Evolutionary conservation across 352 stramenopile genomes (phyloP), one percentile per base, ranked within the genome.

Genomic region (Phytophthora nicotianae): DNA sequence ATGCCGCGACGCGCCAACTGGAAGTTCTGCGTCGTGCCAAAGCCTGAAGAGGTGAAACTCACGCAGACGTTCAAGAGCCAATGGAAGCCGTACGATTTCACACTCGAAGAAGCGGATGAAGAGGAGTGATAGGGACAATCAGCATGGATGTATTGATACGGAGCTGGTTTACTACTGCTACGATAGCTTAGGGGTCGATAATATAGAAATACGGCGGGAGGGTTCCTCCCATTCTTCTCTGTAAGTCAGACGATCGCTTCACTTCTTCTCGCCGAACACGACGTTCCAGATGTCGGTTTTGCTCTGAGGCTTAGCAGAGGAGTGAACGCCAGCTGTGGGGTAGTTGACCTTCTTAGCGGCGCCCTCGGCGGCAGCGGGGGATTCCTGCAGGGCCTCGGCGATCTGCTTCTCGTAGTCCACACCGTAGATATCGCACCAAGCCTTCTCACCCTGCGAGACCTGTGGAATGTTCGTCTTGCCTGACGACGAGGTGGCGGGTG

Each of bases 1-100:
- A 72, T 87, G 61, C 86, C 86, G 3, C 78, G 81, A 2, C 78
- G 83, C 3, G 72, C 81, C 24, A 91, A 94, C 60, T 94, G 86
- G 86, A 92, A 93, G 72, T 89, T 83, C 55, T 94, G 86, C 41
- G 86, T 94, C 4, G 74, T 94, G 20, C 67, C 83, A 19, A 93
- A 93, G 50, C 40, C 65, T 1, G 80, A 94, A 17, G 86, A 94
- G 51, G 75, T 86, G 42, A 74, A 74, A 23, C 77, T 93, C 57
- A 87, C 83, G 20, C 67, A 85, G 50, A 64, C 35, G 10, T 93
- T 94, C 55, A 89, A 89, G 54, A 65, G 23, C 14, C 70, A 75
- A 37, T 94, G 83, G 79, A 75, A 83, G 49, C 58, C 65, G n/a
- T 93, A 79, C 26, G 86, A 94, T 68, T 94, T 94, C 35, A 91